phyloP scores from a whole-genome alignment of 441 rosid genomes.

The Eruca vesicaria region DNA sequence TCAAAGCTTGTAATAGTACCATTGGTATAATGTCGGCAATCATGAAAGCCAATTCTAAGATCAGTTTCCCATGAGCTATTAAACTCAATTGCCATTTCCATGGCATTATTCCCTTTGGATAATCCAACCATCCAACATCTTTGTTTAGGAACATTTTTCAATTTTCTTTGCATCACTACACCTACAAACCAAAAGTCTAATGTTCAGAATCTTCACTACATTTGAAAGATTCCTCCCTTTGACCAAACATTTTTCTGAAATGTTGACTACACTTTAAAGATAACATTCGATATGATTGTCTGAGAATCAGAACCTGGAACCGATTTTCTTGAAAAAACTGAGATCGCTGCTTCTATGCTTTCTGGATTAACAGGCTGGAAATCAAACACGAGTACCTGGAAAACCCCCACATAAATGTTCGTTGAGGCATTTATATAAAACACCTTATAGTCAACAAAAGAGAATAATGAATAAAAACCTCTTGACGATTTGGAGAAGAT shows the following conservation, averaged over 20 bases:
- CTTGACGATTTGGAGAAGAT: conserved; percentile 43
- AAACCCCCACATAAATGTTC: not conserved
- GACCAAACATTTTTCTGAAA: not conserved
- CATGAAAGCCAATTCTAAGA: conserved; percentile 60
- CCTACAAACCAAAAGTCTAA: not conserved
- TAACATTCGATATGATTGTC: conserved; percentile 23
- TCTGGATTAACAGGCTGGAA: conserved; percentile 84
- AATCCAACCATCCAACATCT: conserved; percentile 35
- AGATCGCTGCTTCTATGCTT: conserved; percentile 54
- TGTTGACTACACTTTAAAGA: not conserved
- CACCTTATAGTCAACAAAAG: not conserved
- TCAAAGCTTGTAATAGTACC: conserved; percentile 37
- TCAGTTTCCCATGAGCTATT: conserved; percentile 51
- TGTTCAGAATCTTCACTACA: conserved; percentile 5
- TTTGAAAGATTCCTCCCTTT: not conserved
- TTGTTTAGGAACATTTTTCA: conserved; percentile 27
- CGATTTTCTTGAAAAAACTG: conserved; percentile 53
- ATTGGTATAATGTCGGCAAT: conserved; percentile 67
- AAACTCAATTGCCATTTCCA: conserved; percentile 37
- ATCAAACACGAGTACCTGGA: conserved; percentile 57
- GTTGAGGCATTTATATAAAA: not conserved
- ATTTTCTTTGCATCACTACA: conserved; percentile 19
- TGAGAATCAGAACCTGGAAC: conserved; percentile 56
- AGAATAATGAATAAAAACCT: conserved; percentile 5
- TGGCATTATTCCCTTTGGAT: conserved; percentile 6